Evolutionary conservation across 495 filamentous ascomycete genomes (phyloP).

Genomic region (Tuber umbilicatum): DNA sequence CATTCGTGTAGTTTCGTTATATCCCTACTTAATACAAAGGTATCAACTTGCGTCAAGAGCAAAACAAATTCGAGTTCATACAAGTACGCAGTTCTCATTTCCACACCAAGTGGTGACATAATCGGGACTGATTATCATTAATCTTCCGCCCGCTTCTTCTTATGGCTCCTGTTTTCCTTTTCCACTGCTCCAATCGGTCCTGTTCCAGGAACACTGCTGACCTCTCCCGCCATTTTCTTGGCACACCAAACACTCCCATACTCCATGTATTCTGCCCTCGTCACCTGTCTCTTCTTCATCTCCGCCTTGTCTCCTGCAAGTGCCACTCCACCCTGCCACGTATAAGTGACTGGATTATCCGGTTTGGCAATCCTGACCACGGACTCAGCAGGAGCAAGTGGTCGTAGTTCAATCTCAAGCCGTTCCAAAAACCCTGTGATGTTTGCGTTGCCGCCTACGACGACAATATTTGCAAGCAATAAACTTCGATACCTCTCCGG

Average conservation of each 20-base stretch:
- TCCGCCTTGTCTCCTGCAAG: conserved; percentile 62
- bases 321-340: conserved; percentile 75
- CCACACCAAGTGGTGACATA: neutral
- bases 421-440: conserved; percentile 77
- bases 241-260: conserved; percentile 70
- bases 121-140: conserved; percentile 4
- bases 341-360: conserved; percentile 67
- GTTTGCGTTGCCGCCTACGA: conserved; percentile 78
- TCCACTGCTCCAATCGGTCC: conserved; percentile 17
- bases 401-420: conserved; percentile 68
- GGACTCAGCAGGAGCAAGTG: conserved; percentile 69
- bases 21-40: neutral
- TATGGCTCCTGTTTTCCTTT: conserved; percentile 35
- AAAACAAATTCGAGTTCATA: neutral
- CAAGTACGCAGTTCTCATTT: neutral
- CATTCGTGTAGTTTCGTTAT: neutral
- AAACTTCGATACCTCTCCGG: conserved; percentile 70
- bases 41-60: neutral
- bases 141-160: conserved; percentile 37
- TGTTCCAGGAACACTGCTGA: conserved; percentile 19
- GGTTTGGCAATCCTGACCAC: conserved; percentile 65
- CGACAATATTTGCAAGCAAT: conserved; percentile 77
- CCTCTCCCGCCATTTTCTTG: conserved; percentile 58
- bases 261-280: conserved; percentile 84
- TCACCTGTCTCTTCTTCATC: conserved; percentile 60